A percentile compares a stretch with the other conserved stretches of the same genome.
Evolutionary conservation across 352 stramenopile genomes (phyloP).

Genomic region (Phytophthora sp.): DNA sequence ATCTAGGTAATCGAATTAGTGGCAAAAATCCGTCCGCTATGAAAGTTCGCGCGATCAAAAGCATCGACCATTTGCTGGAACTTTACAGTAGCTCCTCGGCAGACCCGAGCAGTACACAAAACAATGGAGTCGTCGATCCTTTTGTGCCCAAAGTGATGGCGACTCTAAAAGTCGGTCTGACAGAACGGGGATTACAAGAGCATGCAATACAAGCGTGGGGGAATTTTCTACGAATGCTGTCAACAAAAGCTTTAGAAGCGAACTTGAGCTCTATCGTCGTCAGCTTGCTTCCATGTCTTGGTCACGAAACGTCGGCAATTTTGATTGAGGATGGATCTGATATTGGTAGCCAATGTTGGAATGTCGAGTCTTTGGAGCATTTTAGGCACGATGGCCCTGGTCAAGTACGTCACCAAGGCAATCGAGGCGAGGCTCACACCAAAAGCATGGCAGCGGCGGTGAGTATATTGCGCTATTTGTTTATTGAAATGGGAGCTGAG

Average conservation of each 20-base stretch:
- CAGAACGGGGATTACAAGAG: conserved; percentile 59
- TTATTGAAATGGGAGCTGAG: conserved; percentile 69
- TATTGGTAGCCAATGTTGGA: conserved; percentile 43
- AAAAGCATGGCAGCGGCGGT: conserved; percentile 41
- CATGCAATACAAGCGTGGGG: conserved; percentile 75
- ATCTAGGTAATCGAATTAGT: conserved; percentile 70
- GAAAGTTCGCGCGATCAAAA: conserved; percentile 74
- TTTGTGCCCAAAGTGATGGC: conserved; percentile 92
- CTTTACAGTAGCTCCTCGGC: conserved; percentile 51
- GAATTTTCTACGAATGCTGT: conserved; percentile 85
- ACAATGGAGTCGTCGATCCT: conserved; percentile 66
- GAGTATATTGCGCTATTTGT: conserved; percentile 68
- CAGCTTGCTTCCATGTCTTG: conserved; percentile 83
- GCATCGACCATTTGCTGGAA: conserved; percentile 73
- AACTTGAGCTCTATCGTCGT: conserved; percentile 89
- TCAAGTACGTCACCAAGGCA: conserved; percentile 20
- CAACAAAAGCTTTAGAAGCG: conserved; percentile 75
- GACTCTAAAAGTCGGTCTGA: conserved; percentile 81
- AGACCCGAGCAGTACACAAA: conserved; percentile 34
- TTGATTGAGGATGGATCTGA: conserved; percentile 38
- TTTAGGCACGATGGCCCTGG: conserved; percentile 9
- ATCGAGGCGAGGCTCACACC: conserved; percentile 16
- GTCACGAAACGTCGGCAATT: conserved; percentile 47
- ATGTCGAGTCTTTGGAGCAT: conserved; percentile 48
- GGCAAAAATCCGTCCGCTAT: conserved; percentile 43